A percentile compares a stretch with the other conserved stretches of the same genome.
Conservation (phyloP, 371 early-diverging fungal species). For the Catenaria anguillulae region DNA sequence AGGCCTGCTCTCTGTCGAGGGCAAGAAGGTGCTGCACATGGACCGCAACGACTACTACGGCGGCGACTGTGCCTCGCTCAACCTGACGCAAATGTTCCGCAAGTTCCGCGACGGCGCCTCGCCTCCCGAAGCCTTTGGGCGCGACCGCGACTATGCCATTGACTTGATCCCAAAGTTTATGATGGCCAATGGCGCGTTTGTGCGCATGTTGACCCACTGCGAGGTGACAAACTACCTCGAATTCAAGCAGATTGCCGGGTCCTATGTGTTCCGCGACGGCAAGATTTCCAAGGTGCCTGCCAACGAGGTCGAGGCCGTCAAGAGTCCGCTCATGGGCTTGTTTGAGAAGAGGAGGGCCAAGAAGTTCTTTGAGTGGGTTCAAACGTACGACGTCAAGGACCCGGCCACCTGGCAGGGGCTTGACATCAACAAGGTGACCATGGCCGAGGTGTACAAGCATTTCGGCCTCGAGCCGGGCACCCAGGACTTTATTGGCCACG, state of each 20-base stretch:
- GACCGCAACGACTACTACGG: slow-evolving; percentile 99
- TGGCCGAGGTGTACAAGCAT: slow-evolving; percentile 77
- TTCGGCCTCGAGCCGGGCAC: slow-evolving; percentile 87
- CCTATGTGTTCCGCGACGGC: slow-evolving; percentile 83
- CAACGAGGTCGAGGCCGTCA: slow-evolving; percentile 75
- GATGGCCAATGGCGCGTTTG: slow-evolving; percentile 93
- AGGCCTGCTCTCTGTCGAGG: slow-evolving; percentile 93
- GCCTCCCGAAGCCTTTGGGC: slow-evolving; percentile 53
- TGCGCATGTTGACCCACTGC: slow-evolving; percentile 75
- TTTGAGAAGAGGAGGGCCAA: slow-evolving; percentile 91
- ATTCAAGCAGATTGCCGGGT: slow-evolving; percentile 93
- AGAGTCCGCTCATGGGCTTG: slow-evolving; percentile 77
- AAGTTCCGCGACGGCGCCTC: slow-evolving; percentile 61
- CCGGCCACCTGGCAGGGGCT: slow-evolving; percentile 68
- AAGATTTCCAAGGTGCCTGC: slow-evolving; percentile 91
- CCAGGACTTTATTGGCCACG: slow-evolving; percentile 97
- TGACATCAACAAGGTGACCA: slow-evolving; percentile 56
- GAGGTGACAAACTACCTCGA: slow-evolving; percentile 96
- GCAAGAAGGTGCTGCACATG: slow-evolving; percentile 96
- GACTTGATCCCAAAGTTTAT: slow-evolving; percentile 99
- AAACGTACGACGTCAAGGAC: slow-evolving; percentile 65
- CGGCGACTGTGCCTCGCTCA: slow-evolving; percentile 84
- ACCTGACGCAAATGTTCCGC: slow-evolving; percentile 79
- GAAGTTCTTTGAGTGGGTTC: slow-evolving; percentile 78
- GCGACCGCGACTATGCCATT: slow-evolving; percentile 90